Conservation (phyloP, 495 filamentous ascomycete genomes). For the Thermothielavioides terrestris region DNA sequence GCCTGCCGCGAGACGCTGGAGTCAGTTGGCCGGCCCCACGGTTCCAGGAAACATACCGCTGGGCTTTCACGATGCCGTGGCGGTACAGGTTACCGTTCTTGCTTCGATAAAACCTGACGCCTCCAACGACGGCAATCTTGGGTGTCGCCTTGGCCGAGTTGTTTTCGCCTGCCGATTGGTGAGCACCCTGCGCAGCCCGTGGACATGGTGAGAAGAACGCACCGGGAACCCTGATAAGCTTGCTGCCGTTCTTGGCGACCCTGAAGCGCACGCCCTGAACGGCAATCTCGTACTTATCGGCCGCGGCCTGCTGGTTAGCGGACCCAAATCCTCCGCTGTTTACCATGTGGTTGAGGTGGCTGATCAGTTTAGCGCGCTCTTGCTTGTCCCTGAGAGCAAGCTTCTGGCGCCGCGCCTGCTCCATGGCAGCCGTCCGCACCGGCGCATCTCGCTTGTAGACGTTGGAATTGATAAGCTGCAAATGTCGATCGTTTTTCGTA, state of each 20-base stretch:
- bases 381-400: conserved; percentile 49
- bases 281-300: conserved; percentile 53
- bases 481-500: conserved; percentile 70
- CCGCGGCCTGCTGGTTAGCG: conserved; percentile 24
- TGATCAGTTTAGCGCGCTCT: conserved; percentile 53
- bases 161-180: conserved; percentile 47
- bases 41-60: conserved; percentile 46
- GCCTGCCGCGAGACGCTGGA: conserved; percentile 13
- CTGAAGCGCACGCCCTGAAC: conserved; percentile 71
- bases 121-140: conserved; percentile 66
- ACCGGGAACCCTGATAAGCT: conserved; percentile 71
- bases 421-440: conserved; percentile 63
- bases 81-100: conserved; percentile 88
- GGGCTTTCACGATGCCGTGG: conserved; percentile 56
- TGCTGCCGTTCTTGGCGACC: conserved; percentile 72
- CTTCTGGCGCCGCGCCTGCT: conserved; percentile 57
- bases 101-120: conserved; percentile 80
- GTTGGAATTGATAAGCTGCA: conserved; percentile 79
- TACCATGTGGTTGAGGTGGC: conserved; percentile 35
- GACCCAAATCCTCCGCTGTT: conserved; percentile 29
- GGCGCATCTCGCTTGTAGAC: conserved; percentile 71
- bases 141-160: conserved; percentile 64
- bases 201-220: conserved; percentile 14
- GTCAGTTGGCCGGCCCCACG: conserved; percentile 17
- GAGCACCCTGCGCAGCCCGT: conserved; percentile 29